A percentile compares a stretch with the other conserved stretches of the same genome.
phyloP scores from a whole-genome alignment of 2,329 filamentous ascomycete genomes.

The Paecilomyces formosus region DNA sequence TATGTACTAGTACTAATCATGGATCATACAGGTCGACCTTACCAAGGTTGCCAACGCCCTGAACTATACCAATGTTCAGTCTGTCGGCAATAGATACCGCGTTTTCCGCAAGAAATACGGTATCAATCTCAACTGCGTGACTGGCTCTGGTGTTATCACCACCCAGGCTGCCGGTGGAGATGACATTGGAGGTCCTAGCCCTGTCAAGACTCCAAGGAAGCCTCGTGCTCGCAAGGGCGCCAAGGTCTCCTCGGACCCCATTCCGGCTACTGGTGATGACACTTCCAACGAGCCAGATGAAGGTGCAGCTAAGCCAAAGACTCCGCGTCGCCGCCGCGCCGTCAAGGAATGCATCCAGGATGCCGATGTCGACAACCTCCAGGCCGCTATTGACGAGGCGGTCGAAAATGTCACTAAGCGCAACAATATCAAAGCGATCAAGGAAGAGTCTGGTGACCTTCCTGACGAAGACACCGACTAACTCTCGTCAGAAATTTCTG shows the following conservation, averaged over 20 bases:
- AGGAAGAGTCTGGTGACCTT: not conserved
- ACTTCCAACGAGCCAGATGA: not conserved
- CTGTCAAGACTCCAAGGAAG: constrained; percentile 1
- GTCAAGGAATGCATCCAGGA: not conserved
- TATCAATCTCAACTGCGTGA: constrained; percentile 11
- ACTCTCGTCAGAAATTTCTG: not conserved
- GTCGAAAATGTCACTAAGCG: not conserved
- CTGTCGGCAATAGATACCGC: constrained; percentile 20
- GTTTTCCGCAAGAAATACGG: constrained; percentile 17
- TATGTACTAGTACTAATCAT: no score
- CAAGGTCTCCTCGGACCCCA: constrained; percentile 10
- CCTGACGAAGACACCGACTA: not conserved
- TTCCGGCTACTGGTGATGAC: constrained; percentile 8
- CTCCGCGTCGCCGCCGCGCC: not conserved
- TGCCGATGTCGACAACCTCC: not conserved
- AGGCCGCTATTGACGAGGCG: not conserved
- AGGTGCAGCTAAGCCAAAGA: not conserved
- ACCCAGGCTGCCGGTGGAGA: not conserved
- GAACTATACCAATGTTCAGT: constrained; percentile 19
- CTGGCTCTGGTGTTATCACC: not conserved
- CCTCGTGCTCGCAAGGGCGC: constrained; percentile 11
- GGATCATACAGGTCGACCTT: constrained; percentile 17
- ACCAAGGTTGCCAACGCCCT: constrained; percentile 14
- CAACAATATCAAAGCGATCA: not conserved
- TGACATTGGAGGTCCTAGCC: not conserved